phyloP scores from a whole-genome alignment of 371 early-diverging fungal species.

The Rhizopus sp. region DNA sequence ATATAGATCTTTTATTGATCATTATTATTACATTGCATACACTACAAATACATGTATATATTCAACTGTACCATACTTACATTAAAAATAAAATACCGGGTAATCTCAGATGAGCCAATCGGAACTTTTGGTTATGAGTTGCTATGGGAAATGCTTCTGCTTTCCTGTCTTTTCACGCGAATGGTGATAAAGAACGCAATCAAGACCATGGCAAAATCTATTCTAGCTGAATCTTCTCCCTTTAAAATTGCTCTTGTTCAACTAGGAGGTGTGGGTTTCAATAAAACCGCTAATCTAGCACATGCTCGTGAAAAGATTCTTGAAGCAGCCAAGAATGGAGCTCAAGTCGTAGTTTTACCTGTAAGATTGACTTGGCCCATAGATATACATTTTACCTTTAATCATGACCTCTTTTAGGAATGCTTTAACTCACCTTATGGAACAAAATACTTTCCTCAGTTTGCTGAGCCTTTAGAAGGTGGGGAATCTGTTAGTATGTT shows the following conservation, averaged over 20 bases:
- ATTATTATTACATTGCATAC: background rate
- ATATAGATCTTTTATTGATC: too few relatives aligned
- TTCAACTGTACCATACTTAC: too few relatives aligned
- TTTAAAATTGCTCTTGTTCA: conserved; percentile 81
- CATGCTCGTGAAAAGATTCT: conserved; percentile 76
- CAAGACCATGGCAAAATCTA: conserved; percentile 18
- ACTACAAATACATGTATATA: too few relatives aligned
- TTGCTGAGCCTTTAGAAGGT: conserved; percentile 66
- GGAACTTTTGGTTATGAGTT: too few relatives aligned
- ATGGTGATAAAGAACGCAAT: conserved; percentile 52
- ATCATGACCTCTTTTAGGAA: conserved; percentile 53
- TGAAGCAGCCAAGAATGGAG: conserved; percentile 82
- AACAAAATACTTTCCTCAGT: conserved; percentile 80
- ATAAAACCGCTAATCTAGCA: conserved; percentile 80
- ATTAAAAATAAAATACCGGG: too few relatives aligned
- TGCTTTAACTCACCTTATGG: conserved; percentile 98
- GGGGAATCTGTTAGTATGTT: conserved; percentile 68
- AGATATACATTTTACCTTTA: background rate
- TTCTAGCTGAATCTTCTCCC: conserved; percentile 30
- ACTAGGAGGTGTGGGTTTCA: conserved; percentile 63
- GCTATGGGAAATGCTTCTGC: too few relatives aligned
- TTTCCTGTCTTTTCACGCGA: background rate
- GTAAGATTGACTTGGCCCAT: conserved; percentile 34
- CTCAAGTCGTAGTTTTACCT: conserved; percentile 88
- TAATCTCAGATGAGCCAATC: too few relatives aligned